phyloP scores from a whole-genome alignment of 257 asterid species.

The Cordia subcordata region DNA sequence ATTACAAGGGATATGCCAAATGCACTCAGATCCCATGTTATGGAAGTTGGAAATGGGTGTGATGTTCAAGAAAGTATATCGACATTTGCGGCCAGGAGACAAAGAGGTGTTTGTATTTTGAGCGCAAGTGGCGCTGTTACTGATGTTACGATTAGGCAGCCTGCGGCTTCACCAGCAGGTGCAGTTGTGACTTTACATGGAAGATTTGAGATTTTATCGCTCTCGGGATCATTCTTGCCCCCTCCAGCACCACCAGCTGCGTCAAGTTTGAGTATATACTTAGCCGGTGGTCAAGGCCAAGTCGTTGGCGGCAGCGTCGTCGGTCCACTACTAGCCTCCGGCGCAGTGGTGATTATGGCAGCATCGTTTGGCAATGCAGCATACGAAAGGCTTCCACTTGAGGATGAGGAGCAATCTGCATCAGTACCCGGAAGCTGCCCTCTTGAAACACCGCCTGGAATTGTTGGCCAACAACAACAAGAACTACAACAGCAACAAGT shows the following conservation, averaged over 20 bases:
- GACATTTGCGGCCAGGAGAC: conserved; percentile 68
- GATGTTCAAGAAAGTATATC: conserved; percentile 79
- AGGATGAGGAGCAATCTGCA: conserved; percentile 51
- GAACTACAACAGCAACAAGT: conserved; percentile 7
- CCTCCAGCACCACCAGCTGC: conserved; percentile 95
- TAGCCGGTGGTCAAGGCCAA: conserved; percentile 93
- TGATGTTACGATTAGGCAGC: conserved; percentile 75
- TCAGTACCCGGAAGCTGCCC: background rate
- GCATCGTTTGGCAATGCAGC: conserved; percentile 95
- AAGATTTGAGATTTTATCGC: conserved; percentile 76
- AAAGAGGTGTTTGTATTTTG: conserved; percentile 78
- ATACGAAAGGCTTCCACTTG: conserved; percentile 83
- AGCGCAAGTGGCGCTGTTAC: conserved; percentile 81
- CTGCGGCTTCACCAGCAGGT: conserved; percentile 64
- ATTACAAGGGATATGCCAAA: conserved; percentile 91
- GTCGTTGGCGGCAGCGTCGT: conserved; percentile 91
- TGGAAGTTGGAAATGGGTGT: conserved; percentile 73
- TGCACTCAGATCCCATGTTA: conserved; percentile 80
- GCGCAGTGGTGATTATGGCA: conserved; percentile 90
- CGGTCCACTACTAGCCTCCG: conserved; percentile 74
- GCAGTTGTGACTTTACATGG: conserved; percentile 76
- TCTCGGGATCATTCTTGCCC: conserved; percentile 81
- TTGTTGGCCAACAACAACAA: background rate
- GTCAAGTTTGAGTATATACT: conserved; percentile 66
- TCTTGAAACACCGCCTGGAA: background rate